Evolutionary conservation across 257 asterid species (phyloP).

Genomic region (Nicotiana paniculata): DNA sequence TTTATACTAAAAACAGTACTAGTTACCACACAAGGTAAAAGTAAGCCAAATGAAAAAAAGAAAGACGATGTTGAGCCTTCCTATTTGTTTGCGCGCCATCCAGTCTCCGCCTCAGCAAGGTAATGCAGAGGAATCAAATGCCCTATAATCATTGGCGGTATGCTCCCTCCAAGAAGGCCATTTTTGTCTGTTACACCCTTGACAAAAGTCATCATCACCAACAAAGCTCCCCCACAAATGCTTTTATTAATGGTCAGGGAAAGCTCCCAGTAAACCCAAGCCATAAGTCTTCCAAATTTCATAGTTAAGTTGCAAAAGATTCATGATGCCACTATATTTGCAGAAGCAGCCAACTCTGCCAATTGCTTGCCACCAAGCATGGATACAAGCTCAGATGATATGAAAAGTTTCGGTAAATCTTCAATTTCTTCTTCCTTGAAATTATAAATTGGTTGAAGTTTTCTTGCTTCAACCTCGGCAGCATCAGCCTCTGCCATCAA

Average conservation of each 20-base stretch:
- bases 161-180: background rate
- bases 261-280: background rate
- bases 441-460: conserved; percentile 20
- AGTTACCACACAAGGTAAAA: background rate
- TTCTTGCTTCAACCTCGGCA: conserved; percentile 36
- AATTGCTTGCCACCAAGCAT: conserved; percentile 30
- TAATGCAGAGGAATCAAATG: background rate
- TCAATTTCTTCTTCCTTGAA: conserved; percentile 24
- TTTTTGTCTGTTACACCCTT: background rate
- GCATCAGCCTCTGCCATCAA: conserved; percentile 36
- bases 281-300: background rate
- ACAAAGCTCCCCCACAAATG: background rate
- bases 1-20: background rate
- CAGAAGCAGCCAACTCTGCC: conserved; percentile 23
- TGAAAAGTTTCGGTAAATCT: conserved; percentile 20
- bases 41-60: background rate
- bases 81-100: background rate
- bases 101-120: background rate
- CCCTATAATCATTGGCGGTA: background rate
- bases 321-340: conserved; percentile 7
- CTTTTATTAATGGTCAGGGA: background rate
- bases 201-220: background rate
- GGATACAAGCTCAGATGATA: conserved; percentile 36
- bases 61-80: too few species aligned
- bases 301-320: background rate